Percentiles rank a stretch among this genome's conserved stretches.
These are phyloP conservation scores for Hylodesmum podocarpum DNA, from an alignment of 306 rosid genomes.

Conservation along the genomic window DNA sequence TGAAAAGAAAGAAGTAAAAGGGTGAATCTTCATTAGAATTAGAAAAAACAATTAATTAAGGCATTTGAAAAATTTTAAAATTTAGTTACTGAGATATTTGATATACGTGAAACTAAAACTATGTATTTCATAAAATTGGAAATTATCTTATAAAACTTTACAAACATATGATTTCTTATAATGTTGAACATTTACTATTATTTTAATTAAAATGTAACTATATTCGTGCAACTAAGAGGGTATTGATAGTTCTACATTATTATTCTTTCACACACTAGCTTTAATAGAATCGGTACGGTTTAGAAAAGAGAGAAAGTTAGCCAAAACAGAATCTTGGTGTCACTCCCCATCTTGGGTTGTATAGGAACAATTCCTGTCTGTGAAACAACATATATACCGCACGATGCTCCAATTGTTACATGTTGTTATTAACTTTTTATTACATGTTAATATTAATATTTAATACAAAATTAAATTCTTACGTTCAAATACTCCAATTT, in stretches of 20 bases:
- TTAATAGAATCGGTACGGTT: slow-evolving; percentile 4
- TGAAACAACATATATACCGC: neutral
- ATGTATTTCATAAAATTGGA: neutral
- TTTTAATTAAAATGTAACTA: neutral
- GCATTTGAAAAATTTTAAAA: neutral
- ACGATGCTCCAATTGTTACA: neutral
- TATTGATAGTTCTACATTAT: neutral
- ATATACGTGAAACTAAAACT: too few relatives aligned
- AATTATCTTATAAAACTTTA: neutral
- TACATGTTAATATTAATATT: too few relatives aligned
- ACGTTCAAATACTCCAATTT: too few relatives aligned
- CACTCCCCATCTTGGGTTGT: neutral
- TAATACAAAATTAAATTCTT: too few relatives aligned
- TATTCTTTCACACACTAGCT: neutral
- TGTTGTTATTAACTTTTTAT: neutral
- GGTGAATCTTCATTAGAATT: too few relatives aligned
- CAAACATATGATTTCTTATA: neutral
- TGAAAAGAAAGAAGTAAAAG: too few relatives aligned
- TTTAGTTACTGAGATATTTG: too few relatives aligned
- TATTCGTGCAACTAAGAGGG: neutral
- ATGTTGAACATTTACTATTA: neutral
- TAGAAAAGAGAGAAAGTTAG: neutral
- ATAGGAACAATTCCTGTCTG: neutral
- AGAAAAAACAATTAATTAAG: neutral
- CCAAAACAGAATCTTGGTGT: neutral